Evolutionary conservation across 2,329 filamentous ascomycete genomes (phyloP).

Genomic region (Corynespora cassiicola): DNA sequence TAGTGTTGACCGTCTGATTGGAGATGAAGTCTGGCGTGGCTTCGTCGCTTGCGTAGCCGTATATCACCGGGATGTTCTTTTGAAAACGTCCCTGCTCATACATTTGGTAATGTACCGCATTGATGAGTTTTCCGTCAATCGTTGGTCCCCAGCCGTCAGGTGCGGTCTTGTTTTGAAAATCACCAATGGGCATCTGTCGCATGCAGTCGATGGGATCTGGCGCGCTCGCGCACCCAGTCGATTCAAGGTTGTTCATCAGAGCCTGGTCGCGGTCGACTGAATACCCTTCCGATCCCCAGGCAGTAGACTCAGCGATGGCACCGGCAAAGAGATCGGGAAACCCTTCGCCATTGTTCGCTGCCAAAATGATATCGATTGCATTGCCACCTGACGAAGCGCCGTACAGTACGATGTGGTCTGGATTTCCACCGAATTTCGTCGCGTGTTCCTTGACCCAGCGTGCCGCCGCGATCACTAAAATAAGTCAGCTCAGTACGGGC

Average conservation of each 20-base stretch:
- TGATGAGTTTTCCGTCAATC: no score
- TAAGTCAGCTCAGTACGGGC: no score
- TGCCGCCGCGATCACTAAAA: conserved; percentile 75
- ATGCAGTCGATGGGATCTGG: conserved; percentile 58
- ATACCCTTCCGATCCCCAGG: no score
- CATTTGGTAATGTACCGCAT: conserved; percentile 49
- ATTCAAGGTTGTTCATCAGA: no score
- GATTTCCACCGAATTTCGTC: conserved; percentile 72
- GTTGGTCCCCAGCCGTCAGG: no score
- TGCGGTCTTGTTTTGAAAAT: no score
- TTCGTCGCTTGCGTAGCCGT: conserved; percentile 66
- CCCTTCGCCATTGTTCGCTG: no score
- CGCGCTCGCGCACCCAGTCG: conserved; percentile 53
- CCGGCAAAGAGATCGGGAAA: conserved; percentile 59
- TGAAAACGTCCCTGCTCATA: conserved; percentile 57
- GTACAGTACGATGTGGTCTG: conserved; percentile 70
- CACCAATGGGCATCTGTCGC: conserved; percentile 53
- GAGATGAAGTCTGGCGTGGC: conserved; percentile 70
- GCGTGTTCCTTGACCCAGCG: no score
- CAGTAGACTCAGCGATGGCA: conserved; percentile 61
- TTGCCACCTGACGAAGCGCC: conserved; percentile 72
- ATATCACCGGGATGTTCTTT: conserved; percentile 60
- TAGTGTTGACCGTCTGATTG: conserved; percentile 55
- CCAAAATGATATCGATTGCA: conserved; percentile 25
- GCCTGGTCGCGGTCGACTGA: no score